phyloP scores from a whole-genome alignment of 2,329 filamentous ascomycete species.

The Ophiostoma sp. region DNA sequence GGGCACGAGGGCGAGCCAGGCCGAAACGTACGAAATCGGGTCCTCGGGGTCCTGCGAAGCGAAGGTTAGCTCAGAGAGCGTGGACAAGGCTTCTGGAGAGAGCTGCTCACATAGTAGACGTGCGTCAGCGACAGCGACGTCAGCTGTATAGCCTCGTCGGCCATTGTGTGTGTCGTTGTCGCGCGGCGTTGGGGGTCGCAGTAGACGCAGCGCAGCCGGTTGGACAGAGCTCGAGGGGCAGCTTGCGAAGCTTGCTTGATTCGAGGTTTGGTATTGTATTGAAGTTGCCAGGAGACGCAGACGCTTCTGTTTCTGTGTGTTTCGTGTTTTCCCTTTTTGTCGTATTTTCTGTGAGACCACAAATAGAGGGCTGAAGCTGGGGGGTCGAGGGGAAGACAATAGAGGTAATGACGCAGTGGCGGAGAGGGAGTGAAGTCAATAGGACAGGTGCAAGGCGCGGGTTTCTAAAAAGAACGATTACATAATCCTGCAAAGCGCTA shows the following conservation, averaged over 20 bases:
- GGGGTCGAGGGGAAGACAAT: background rate
- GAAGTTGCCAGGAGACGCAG: background rate
- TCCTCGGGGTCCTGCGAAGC: constrained; percentile 71
- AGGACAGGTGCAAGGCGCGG: background rate
- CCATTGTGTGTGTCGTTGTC: constrained; percentile 1
- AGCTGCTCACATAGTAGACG: constrained; percentile 18
- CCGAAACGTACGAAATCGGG: constrained; percentile 76
- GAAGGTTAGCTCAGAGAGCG: background rate
- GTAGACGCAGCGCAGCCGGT: background rate
- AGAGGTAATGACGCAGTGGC: background rate
- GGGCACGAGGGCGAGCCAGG: constrained; percentile 88
- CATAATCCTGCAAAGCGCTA: background rate
- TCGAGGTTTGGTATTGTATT: background rate
- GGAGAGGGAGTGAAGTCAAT: background rate
- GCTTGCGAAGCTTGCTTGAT: background rate
- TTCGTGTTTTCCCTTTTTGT: no score
- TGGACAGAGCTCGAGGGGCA: background rate
- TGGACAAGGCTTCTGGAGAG: background rate
- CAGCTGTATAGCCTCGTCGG: constrained; percentile 12
- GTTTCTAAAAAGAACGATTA: background rate
- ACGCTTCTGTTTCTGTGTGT: background rate
- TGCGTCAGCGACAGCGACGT: constrained; percentile 19
- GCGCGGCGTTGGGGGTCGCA: background rate
- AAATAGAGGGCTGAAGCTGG: background rate
- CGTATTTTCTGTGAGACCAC: background rate